Conservation (phyloP, 2,329 filamentous ascomycete species). For the Aspergillus awamori region DNA sequence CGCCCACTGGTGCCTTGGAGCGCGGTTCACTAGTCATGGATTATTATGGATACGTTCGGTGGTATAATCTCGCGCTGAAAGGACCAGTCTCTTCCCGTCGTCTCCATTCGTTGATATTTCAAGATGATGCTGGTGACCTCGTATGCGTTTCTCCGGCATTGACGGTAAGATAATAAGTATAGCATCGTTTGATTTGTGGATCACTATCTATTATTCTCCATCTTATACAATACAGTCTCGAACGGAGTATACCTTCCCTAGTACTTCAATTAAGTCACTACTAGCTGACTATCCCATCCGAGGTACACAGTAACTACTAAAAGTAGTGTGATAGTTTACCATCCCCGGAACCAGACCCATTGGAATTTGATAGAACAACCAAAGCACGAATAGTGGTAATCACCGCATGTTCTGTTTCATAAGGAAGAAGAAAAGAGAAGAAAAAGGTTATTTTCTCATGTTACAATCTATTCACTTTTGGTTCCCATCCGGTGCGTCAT, state of each 20-base stretch:
- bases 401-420: not conserved
- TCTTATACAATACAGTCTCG: not conserved
- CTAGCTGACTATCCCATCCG: too few relatives aligned
- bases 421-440: too few relatives aligned
- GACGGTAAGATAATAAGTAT: not conserved
- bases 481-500: not conserved
- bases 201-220: not conserved
- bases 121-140: not conserved
- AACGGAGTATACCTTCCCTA: not conserved
- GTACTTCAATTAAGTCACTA: too few relatives aligned
- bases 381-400: not conserved
- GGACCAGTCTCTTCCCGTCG: not conserved
- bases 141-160: not conserved
- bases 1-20: slow-evolving; percentile 16
- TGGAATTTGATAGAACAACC: not conserved
- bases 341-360: not conserved
- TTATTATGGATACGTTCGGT: not conserved
- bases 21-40: not conserved
- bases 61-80: slow-evolving; percentile 1
- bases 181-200: too few relatives aligned
- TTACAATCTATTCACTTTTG: not conserved
- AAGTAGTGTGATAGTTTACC: too few relatives aligned
- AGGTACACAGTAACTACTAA: too few relatives aligned
- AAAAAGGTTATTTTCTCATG: not conserved
- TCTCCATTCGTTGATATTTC: not conserved